Percentiles rank a stretch among this genome's conserved stretches.
phyloP scores from a whole-genome alignment of 352 stramenopile genomes.

The Elongisporangium undulatum region DNA sequence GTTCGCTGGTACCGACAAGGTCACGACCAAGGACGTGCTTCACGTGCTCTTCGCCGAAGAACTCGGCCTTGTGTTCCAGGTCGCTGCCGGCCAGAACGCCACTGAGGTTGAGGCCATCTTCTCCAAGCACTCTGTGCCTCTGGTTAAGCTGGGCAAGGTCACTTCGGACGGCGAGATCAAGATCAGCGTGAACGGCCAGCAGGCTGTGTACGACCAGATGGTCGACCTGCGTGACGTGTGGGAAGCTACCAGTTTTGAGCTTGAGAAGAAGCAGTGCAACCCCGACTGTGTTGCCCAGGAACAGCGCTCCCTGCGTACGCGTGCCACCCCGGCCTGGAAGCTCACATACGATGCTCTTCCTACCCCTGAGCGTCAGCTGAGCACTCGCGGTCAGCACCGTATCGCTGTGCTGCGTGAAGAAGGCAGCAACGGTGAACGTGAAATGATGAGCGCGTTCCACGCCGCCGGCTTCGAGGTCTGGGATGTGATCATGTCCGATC shows the following conservation, averaged over 20 bases:
- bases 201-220: conserved; percentile 69
- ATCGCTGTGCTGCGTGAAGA: conserved; percentile 97
- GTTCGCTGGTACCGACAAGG: conserved; percentile 18
- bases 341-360: conserved; percentile 82
- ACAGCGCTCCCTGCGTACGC: conserved; percentile 85
- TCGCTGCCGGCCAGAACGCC: conserved; percentile 55
- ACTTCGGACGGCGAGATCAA: conserved; percentile 83
- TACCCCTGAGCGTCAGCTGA: conserved; percentile 82
- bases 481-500: conserved; percentile 97
- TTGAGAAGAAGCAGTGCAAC: conserved; percentile 98
- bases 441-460: conserved; percentile 98
- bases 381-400: conserved; percentile 86
- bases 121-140: conserved; percentile 65
- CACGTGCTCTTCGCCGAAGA: conserved; percentile 96
- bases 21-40: conserved; percentile 59
- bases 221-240: conserved; percentile 93
- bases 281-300: conserved; percentile 94
- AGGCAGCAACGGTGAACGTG: conserved; percentile 98
- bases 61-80: conserved; percentile 96
- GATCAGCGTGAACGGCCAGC: conserved; percentile 86
- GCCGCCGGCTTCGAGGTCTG: conserved; percentile 97
- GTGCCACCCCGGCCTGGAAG: conserved; percentile 86
- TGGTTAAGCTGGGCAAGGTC: conserved; percentile 90
- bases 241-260: conserved; percentile 98
- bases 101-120: conserved; percentile 88